These are phyloP conservation scores for Ogataea nitratoaversa DNA, from an alignment of 805 yeast species.

Conservation along the genomic window DNA sequence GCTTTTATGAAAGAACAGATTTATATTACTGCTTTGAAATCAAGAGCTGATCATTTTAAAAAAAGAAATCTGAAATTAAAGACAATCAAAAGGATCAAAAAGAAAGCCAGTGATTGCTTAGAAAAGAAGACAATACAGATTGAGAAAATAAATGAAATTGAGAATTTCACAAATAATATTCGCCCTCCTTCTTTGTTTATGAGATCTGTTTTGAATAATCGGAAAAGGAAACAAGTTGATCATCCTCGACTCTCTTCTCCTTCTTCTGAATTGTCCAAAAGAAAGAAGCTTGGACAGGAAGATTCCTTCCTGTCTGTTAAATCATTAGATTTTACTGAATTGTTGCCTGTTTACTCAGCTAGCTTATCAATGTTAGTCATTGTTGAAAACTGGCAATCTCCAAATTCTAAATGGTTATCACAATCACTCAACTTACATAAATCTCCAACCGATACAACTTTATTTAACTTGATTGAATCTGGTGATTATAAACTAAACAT, in stretches of 20 bases:
- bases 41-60: conserved; percentile 42
- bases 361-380: conserved; percentile 35
- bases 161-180: conserved; percentile 25
- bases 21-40: conserved; percentile 38
- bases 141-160: conserved; percentile 37
- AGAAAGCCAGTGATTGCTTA: conserved; percentile 23
- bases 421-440: conserved; percentile 37
- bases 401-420: conserved; percentile 47
- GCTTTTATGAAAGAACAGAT: conserved; percentile 62
- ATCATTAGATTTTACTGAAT: too few species aligned
- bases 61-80: conserved; percentile 28
- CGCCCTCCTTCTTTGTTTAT: conserved; percentile 10
- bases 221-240: too few species aligned
- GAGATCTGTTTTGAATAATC: background rate
- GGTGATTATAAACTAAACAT: conserved; percentile 26
- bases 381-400: conserved; percentile 44
- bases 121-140: conserved; percentile 29
- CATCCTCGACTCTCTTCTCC: too few species aligned
- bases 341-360: conserved; percentile 8
- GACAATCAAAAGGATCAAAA: conserved; percentile 31
- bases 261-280: too few species aligned
- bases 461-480: conserved; percentile 1
- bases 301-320: too few species aligned
- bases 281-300: too few species aligned
- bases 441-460: conserved; percentile 14